A percentile compares a stretch with the other conserved stretches of the same genome.
phyloP scores from a whole-genome alignment of 768 basidiomycete species.

The Rhizopogon roseolus region DNA sequence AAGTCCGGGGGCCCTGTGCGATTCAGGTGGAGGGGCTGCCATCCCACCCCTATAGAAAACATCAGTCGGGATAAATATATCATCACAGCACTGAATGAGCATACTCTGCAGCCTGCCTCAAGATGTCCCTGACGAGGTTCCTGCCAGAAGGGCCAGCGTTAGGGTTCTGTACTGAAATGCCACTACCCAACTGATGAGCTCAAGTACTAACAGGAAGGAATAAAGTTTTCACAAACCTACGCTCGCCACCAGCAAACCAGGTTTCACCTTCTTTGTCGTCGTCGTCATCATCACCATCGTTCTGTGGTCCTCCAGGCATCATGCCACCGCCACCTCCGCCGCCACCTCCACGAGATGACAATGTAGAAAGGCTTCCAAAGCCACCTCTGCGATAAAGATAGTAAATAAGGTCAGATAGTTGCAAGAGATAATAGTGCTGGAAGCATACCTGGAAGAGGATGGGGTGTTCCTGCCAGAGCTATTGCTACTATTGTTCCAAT shows the following conservation, averaged over 20 bases:
- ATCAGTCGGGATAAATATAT: not conserved
- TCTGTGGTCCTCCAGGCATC: constrained; percentile 25
- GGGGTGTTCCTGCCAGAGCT: constrained; percentile 19
- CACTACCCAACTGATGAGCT: constrained; percentile 41
- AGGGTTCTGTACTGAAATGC: constrained; percentile 86
- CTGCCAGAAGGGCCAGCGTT: constrained; percentile 51
- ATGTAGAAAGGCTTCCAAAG: constrained; percentile 29
- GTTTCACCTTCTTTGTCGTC: constrained; percentile 53
- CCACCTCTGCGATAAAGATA: constrained; percentile 12
- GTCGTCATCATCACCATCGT: constrained; percentile 49
- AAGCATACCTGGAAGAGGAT: constrained; percentile 10
- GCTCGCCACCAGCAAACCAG: constrained; percentile 94
- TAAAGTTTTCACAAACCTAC: constrained; percentile 49
- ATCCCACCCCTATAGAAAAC: not conserved
- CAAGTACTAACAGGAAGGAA: not conserved
- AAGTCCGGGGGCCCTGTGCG: constrained; percentile 6
- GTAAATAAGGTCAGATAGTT: not conserved
- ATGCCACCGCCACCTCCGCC: constrained; percentile 10
- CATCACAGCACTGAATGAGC: constrained; percentile 19
- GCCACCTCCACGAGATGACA: constrained; percentile 1
- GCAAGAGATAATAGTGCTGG: not conserved
- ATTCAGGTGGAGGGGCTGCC: constrained; percentile 19
- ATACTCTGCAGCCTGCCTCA: constrained; percentile 79
- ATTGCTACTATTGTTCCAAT: constrained; percentile 31
- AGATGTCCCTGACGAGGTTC: constrained; percentile 60